Conservation (phyloP, 306 rosid genomes). For the Dryas alaskensis region DNA sequence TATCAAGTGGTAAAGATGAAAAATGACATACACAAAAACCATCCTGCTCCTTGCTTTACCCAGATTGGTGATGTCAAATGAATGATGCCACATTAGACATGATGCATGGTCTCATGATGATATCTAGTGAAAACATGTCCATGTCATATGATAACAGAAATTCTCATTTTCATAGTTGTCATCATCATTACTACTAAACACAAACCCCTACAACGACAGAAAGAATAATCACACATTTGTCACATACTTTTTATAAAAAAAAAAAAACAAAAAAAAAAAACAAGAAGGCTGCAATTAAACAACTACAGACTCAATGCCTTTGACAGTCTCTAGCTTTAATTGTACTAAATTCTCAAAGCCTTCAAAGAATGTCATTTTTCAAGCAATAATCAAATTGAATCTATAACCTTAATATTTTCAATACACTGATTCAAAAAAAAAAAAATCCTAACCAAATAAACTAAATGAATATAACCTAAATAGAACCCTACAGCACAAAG, state of each 20-base stretch:
- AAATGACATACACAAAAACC: neutral
- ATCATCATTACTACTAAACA: neutral
- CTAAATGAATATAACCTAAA: neutral
- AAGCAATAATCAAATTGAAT: neutral
- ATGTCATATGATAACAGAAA: neutral
- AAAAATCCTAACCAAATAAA: neutral
- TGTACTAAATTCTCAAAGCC: neutral
- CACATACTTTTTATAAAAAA: neutral
- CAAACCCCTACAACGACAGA: neutral
- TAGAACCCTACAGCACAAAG: neutral
- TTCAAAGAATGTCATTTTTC: neutral
- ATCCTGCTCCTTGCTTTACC: neutral
- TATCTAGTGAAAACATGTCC: neutral
- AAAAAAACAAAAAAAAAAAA: neutral
- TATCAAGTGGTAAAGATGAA: neutral
- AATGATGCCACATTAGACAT: neutral
- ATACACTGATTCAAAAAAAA: neutral
- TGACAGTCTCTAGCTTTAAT: neutral
- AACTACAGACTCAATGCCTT: neutral
- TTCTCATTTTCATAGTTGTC: neutral
- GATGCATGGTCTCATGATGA: neutral
- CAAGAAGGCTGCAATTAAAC: neutral
- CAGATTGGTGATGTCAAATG: slow-evolving; percentile 8
- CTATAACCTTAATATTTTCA: neutral
- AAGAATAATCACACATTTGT: neutral